phyloP scores from a whole-genome alignment of 1,284 basidiomycete genomes.

The Ceratobasidium papillatum region DNA sequence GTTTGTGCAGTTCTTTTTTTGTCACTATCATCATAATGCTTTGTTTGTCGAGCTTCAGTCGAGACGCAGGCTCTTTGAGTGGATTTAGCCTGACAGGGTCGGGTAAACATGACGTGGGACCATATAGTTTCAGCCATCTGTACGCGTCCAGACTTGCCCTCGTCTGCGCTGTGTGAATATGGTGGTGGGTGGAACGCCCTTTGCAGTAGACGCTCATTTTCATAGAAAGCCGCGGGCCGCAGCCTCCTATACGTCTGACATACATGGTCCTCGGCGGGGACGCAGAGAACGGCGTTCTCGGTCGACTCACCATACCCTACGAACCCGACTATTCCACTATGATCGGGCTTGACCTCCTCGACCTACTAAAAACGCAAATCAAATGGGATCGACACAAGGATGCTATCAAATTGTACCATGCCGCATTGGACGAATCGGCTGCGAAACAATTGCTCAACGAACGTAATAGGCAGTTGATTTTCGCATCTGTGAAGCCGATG shows the following conservation, averaged over 20 bases:
- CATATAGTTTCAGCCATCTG: too few relatives aligned
- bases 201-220: not conserved
- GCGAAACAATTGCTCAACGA: not conserved
- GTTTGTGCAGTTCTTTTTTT: constrained; percentile 13
- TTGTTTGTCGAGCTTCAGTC: not conserved
- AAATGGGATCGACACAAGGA: not conserved
- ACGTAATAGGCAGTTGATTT: not conserved
- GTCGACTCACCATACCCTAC: not conserved
- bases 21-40: constrained; percentile 2
- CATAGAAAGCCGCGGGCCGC: not conserved
- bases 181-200: not conserved
- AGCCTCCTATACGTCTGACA: not conserved
- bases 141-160: too few relatives aligned
- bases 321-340: not conserved
- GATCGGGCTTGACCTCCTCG: not conserved
- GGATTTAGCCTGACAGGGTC: not conserved
- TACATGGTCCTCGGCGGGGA: not conserved
- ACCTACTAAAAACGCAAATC: not conserved
- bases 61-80: not conserved
- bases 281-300: not conserved
- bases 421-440: not conserved
- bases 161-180: too few relatives aligned
- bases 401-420: not conserved
- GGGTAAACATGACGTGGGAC: not conserved
- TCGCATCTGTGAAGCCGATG: not conserved